Conservation (phyloP, 1,139 yeast species). For the Yamadazyma oceani region DNA sequence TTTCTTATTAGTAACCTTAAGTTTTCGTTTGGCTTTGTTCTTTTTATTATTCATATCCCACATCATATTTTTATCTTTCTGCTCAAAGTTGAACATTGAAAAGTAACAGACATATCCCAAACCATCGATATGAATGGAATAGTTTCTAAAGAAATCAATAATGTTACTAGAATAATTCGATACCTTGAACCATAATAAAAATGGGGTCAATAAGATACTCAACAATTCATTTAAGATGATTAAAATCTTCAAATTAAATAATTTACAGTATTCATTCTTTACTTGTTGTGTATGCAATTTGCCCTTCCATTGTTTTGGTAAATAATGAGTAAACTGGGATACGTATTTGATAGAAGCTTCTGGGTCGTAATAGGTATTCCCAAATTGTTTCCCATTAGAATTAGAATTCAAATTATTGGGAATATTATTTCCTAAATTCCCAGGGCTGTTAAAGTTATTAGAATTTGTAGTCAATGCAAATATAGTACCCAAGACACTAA, state of each 20-base stretch:
- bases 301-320: slow-evolving; percentile 86
- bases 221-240: slow-evolving; percentile 77
- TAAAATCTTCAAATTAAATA: slow-evolving; percentile 72
- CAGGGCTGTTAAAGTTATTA: slow-evolving; percentile 20
- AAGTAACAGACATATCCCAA: slow-evolving; percentile 91
- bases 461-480: slow-evolving; percentile 62
- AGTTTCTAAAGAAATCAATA: slow-evolving; percentile 87
- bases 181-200: slow-evolving; percentile 79
- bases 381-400: slow-evolving; percentile 47
- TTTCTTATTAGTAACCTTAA: not conserved
- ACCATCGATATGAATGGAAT: slow-evolving; percentile 88
- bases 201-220: slow-evolving; percentile 82
- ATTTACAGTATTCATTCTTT: slow-evolving; percentile 74
- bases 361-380: slow-evolving; percentile 69
- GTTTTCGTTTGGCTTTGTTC: slow-evolving; percentile 17
- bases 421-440: slow-evolving; percentile 3
- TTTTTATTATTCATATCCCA: slow-evolving; percentile 29
- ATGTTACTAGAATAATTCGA: slow-evolving; percentile 72
- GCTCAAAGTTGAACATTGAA: slow-evolving; percentile 85
- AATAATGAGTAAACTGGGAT: slow-evolving; percentile 83
- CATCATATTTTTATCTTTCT: slow-evolving; percentile 54
- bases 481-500: slow-evolving; percentile 80
- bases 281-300: slow-evolving; percentile 79
- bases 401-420: slow-evolving; percentile 25
- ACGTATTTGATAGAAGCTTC: slow-evolving; percentile 79